Base-by-base conservation (phyloP, 352 stramenopile genomes). In the Phytopythium vexans region DNA sequence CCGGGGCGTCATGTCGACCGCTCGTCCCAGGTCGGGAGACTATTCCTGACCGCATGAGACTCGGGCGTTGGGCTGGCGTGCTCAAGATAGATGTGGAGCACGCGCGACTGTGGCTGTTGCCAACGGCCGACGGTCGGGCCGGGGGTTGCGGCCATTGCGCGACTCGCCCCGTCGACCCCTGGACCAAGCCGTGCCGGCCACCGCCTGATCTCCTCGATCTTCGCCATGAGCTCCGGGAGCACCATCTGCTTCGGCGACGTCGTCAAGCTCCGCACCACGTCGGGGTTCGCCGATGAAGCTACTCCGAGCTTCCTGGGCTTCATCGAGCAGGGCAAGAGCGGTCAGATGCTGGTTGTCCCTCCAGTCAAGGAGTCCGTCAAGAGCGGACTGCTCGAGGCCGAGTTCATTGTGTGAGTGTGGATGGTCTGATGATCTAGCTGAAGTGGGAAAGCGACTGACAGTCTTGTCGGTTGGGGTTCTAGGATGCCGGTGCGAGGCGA, bases 361-460 rank as follows among this genome's bases (percentile, higher is more conserved):
- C 73, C 80, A 0, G 60, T 76, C 8, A 79, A 84, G 49, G 66
- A 73, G 12, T 61, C 78, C 4, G 48, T 62, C 42, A 66, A 65
- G 31, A 61, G 67, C 21, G 68, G 62, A 12, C 82, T 81, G 43
- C 12, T 64, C 11, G 52, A 90, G 21, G 77, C 75, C 45, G 73
- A 88, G 60, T 90, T 90, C 56, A 83, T 88, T 34, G 61, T 90
- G 72, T 87, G 66, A 43, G 73, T 82, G 11, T 40, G 41, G 6
- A 21, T 45, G 8, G 16, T 41, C 9, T 44, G 21, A 3, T 48
- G 4, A 16, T 27, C 32, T 6, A 39, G 4, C 10, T n/a, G 21
- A 4, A 8, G 36, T 12, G 3, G 33, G 45, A 27, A 31, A 21
- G 10, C 11, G 16, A 35, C 11, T n/a, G 11, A 8, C 6, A 31